phyloP scores from a whole-genome alignment of 208 protist species.

The Porcisia deanei region DNA sequence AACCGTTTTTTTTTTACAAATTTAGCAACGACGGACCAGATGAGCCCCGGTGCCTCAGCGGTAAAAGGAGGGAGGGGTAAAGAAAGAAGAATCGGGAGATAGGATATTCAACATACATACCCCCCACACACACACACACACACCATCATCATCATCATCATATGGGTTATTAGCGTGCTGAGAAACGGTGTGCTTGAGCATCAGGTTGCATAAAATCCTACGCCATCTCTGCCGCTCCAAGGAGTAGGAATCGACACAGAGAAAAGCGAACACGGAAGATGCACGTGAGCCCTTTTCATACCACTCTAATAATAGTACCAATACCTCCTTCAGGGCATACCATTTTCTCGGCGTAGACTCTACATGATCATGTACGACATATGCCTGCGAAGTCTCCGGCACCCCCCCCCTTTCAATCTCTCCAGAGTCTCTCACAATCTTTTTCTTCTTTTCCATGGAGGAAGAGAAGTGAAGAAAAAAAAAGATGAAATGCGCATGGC shows the following conservation, averaged over 20 bases:
- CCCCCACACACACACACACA: no score
- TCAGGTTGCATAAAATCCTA: neutral
- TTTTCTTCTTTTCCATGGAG: neutral
- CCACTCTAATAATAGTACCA: neutral
- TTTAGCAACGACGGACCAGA: neutral
- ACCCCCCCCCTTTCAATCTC: neutral
- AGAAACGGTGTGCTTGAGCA: neutral
- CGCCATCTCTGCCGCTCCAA: neutral
- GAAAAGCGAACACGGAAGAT: neutral
- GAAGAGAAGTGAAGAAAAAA: neutral
- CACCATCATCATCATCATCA: no score
- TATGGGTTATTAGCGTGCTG: no score
- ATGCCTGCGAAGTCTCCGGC: neutral
- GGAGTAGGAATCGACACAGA: neutral
- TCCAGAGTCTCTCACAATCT: neutral
- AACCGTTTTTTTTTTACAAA: neutral
- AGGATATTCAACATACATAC: neutral
- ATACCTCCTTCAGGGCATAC: neutral
- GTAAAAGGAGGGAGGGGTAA: neutral
- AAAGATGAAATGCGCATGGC: no score
- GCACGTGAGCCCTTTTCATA: neutral
- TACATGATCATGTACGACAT: neutral
- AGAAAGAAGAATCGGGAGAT: neutral
- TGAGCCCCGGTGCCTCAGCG: neutral
- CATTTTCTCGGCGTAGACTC: neutral